phyloP scores from a whole-genome alignment of 2,329 filamentous ascomycete genomes.

The Ascocoryne sarcoides region DNA sequence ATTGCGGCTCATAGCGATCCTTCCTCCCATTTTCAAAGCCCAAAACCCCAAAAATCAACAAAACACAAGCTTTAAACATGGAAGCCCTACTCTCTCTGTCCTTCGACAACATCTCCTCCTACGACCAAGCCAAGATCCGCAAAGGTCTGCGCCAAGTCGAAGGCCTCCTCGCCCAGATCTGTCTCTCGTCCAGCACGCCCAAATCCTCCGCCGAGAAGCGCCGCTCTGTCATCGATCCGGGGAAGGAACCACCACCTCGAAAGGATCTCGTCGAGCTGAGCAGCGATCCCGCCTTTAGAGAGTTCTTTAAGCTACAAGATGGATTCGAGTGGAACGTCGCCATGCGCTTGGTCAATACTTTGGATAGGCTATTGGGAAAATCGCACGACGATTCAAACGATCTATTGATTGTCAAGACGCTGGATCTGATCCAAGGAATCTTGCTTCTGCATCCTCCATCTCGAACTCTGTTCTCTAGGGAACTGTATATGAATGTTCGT shows the following conservation, averaged over 20 bases:
- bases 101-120: constrained; percentile 79
- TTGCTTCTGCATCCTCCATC: constrained; percentile 86
- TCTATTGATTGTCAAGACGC: constrained; percentile 74
- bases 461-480: constrained; percentile 75
- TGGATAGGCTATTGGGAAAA: constrained; percentile 80
- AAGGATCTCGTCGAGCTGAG: constrained; percentile 63
- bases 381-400: constrained; percentile 77
- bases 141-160: constrained; percentile 94
- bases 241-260: constrained; percentile 29
- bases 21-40: constrained; percentile 6
- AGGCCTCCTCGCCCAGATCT: constrained; percentile 88
- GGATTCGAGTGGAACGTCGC: constrained; percentile 98
- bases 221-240: constrained; percentile 29
- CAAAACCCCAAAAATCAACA: constrained; percentile 9
- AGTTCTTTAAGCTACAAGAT: constrained; percentile 95
- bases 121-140: constrained; percentile 79
- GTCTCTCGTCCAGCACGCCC: constrained; percentile 41
- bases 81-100: constrained; percentile 85
- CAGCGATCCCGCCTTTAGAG: constrained; percentile 80
- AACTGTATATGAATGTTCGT: constrained; percentile 87
- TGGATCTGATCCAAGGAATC: constrained; percentile 83
- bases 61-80: constrained; percentile 45
- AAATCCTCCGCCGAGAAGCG: constrained; percentile 17
- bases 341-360: constrained; percentile 72
- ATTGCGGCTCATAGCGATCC: constrained; percentile 4